Conservation (phyloP, 2,329 filamentous ascomycete genomes). For the Diplodia scrobiculata region DNA sequence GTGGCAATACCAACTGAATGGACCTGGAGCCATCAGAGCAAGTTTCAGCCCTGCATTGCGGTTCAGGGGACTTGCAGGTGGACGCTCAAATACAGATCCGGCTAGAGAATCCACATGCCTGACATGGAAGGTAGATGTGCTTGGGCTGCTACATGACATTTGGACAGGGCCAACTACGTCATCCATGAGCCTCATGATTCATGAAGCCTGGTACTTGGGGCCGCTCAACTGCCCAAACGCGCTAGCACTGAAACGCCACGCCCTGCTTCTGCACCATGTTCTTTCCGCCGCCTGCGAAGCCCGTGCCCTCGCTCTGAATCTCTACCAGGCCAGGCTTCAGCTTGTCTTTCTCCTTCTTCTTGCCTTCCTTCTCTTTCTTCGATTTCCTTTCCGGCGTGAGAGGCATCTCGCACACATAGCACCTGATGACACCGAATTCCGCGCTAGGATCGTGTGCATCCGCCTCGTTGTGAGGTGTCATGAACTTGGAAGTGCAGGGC, state of each 20-base stretch:
- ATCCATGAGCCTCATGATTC: background rate
- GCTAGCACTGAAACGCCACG: constrained; percentile 78
- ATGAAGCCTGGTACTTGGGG: background rate
- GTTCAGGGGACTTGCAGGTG: background rate
- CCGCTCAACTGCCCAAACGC: background rate
- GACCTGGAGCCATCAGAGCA: background rate
- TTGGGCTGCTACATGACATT: background rate
- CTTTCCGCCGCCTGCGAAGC: constrained; percentile 84
- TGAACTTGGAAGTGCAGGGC: constrained; percentile 80
- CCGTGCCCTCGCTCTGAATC: constrained; percentile 89
- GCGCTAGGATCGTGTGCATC: constrained; percentile 63
- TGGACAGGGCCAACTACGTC: constrained; percentile 8
- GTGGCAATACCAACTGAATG: background rate
- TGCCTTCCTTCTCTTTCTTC: constrained; percentile 71
- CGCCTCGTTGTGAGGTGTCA: constrained; percentile 51
- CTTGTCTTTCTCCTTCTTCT: constrained; percentile 73
- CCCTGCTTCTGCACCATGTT: constrained; percentile 78
- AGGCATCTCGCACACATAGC: constrained; percentile 85
- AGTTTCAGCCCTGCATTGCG: background rate
- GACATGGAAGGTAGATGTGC: constrained; percentile 18
- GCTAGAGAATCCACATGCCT: constrained; percentile 17
- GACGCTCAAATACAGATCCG: background rate
- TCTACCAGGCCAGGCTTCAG: constrained; percentile 72
- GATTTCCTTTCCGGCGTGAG: constrained; percentile 59
- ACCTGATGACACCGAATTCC: constrained; percentile 58